Base-by-base conservation (phyloP, 495 filamentous ascomycete genomes). In the Tetracladium setigerum region DNA sequence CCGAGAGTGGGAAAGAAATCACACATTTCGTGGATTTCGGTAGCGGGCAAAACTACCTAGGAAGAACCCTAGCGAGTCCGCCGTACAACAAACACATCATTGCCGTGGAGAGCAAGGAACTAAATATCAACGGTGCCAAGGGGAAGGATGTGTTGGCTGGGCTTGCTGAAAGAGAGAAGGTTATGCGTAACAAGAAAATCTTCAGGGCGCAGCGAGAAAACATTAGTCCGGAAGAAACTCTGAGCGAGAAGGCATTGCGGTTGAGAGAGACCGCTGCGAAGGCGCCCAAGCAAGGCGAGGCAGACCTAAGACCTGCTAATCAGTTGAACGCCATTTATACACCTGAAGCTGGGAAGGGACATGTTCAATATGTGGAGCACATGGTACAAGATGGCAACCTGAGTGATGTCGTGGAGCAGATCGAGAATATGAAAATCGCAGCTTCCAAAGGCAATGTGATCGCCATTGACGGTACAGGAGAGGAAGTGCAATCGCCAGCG, bases 21-120 rank as follows among this genome's bases (percentile, higher is more conserved):
- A 87, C 88, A 1, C 90, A 97, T 67, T 77, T 96, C 46, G 80
- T 96, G 43, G 92, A 98, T 64, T 95, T 95, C 63, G 92, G 92
- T 17, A 94, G 87, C 40, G 92, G 92, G 0, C 92, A 96, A 59
- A 96, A 92, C 55, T 98, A 98, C 59, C 78, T 98, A 1, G 90
- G 92, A 10, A 79, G 92, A 36, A 84, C 87, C 1, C 66, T 98
- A 37, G 91, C 92, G 10, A 85, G 81, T 52, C 71, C 81, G 41
- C 89, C 90, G 0, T 95, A 94, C 61, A 84, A 88, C 52, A 82
- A 81, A 55, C 78, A 88, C 54, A 85, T 97, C 43, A 77, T 96
- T 49, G 92, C 92, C 12, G 85, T 98, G 52, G 92, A 98, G 63
- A 86, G 87, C 53, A 85, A 80, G 55, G 78, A 84, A 40, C 78